A percentile compares a stretch with the other conserved stretches of the same genome.
Conservation (phyloP, 2,329 filamentous ascomycete genomes). For the Didymella pomorum region DNA sequence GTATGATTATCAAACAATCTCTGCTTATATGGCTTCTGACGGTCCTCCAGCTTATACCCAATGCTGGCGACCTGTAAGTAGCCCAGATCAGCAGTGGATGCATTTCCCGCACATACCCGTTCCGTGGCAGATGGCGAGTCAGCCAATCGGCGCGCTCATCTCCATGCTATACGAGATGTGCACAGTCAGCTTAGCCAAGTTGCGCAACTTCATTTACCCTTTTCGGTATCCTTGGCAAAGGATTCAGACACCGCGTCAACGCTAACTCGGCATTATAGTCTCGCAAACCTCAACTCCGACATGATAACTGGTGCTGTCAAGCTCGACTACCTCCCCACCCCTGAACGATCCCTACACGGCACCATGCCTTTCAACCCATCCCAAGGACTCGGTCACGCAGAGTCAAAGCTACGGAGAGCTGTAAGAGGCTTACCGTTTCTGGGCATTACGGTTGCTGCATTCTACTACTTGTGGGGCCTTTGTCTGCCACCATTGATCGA, state of each 20-base stretch:
- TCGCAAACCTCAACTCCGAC: constrained; percentile 15
- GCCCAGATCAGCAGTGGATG: neutral
- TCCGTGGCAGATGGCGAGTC: neutral
- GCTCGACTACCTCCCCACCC: constrained; percentile 21
- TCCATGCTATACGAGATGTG: neutral
- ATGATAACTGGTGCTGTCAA: constrained; percentile 22
- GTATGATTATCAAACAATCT: neutral
- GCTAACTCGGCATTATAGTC: constrained; percentile 11
- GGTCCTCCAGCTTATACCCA: constrained; percentile 9
- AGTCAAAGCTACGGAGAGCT: constrained; percentile 25
- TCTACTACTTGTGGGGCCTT: constrained; percentile 20
- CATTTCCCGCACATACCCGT: neutral
- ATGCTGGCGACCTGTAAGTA: constrained; percentile 24
- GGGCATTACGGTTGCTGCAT: constrained; percentile 13
- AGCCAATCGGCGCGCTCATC: neutral
- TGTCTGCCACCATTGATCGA: constrained; percentile 1
- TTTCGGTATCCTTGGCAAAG: neutral
- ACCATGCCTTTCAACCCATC: constrained; percentile 28
- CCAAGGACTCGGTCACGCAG: constrained; percentile 21
- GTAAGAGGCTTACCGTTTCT: constrained; percentile 21
- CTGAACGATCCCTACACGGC: constrained; percentile 20
- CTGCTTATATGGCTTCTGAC: neutral
- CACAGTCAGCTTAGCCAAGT: constrained; percentile 12
- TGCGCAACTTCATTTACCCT: neutral
- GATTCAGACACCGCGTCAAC: neutral